phyloP scores from a whole-genome alignment of 768 basidiomycete species.

The Mycena vulgaris region DNA sequence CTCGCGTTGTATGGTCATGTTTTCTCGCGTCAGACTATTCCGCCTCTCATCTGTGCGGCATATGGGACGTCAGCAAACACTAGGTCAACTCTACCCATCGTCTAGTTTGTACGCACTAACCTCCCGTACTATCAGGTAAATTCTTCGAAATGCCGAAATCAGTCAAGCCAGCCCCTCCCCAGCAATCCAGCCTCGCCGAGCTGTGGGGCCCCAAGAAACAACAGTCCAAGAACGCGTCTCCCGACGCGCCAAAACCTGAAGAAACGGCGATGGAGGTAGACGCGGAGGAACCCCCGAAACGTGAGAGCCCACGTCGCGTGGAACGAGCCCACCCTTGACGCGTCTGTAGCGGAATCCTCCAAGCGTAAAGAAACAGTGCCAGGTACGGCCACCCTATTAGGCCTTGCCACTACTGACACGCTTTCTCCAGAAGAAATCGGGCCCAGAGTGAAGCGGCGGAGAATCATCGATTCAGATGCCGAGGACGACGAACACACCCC shows the following conservation, averaged over 20 bases:
- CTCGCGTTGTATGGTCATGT: constrained; percentile 65
- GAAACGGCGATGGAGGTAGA: constrained; percentile 51
- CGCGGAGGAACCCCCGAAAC: constrained; percentile 40
- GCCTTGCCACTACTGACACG: not conserved
- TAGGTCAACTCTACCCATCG: constrained; percentile 60
- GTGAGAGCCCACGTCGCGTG: constrained; percentile 39
- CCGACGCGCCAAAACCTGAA: constrained; percentile 44
- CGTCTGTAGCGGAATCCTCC: constrained; percentile 53
- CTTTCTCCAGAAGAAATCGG: constrained; percentile 50
- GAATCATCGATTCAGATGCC: constrained; percentile 69
- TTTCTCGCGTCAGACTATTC: constrained; percentile 48
- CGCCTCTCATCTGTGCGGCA: constrained; percentile 27
- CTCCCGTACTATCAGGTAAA: constrained; percentile 62
- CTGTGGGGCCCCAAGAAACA: constrained; percentile 75
- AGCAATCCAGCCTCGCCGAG: constrained; percentile 85
- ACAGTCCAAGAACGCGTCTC: constrained; percentile 41
- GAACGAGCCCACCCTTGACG: constrained; percentile 13
- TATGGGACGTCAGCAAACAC: constrained; percentile 84
- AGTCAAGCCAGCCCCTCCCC: constrained; percentile 75
- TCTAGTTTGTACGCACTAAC: not conserved
- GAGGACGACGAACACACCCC: constrained; percentile 54
- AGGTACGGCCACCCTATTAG: constrained; percentile 28
- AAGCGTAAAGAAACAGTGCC: constrained; percentile 55
- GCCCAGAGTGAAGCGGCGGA: constrained; percentile 64
- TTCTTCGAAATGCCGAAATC: constrained; percentile 84